Conservation (phyloP, 73 alveolate genomes). For the Diophrys appendiculata region DNA sequence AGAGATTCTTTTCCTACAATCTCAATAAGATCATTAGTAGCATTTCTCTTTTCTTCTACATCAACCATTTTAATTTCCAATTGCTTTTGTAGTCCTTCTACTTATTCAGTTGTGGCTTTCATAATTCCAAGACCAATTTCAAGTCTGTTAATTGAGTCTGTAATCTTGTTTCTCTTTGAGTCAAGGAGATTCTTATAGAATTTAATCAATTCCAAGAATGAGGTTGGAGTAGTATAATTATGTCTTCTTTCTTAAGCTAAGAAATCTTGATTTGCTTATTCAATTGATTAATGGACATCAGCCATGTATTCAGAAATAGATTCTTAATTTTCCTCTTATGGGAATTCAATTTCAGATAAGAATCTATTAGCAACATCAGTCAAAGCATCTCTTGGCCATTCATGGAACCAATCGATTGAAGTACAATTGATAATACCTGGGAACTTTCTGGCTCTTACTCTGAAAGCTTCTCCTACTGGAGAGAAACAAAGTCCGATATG, state of each 20-base stretch:
- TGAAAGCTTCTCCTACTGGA: slow-evolving; percentile 99
- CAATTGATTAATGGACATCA: slow-evolving; percentile 97
- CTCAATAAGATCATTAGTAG: slow-evolving; percentile 91
- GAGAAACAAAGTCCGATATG: slow-evolving; percentile 93
- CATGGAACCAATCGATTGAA: slow-evolving; percentile 99
- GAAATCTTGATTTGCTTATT: slow-evolving; percentile 92
- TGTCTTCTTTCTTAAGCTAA: slow-evolving; percentile 94
- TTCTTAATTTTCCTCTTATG: slow-evolving; percentile 72
- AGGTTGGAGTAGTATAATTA: slow-evolving; percentile 99
- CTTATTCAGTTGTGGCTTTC: slow-evolving; percentile 92
- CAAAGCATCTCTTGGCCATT: slow-evolving; percentile 99
- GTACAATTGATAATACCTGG: slow-evolving; percentile 99
- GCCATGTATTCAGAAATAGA: slow-evolving; percentile 80
- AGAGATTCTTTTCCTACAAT: slow-evolving; percentile 98
- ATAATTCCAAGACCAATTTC: slow-evolving; percentile 96
- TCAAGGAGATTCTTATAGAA: slow-evolving; percentile 95
- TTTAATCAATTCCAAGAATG: slow-evolving; percentile 97
- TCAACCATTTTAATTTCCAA: slow-evolving; percentile 97
- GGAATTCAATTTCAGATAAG: slow-evolving; percentile 79
- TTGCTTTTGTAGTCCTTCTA: slow-evolving; percentile 96
- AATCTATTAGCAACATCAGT: slow-evolving; percentile 96
- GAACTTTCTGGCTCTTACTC: slow-evolving; percentile 99
- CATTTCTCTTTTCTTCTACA: slow-evolving; percentile 97
- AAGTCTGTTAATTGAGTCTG: slow-evolving; percentile 88
- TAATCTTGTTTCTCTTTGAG: slow-evolving; percentile 92